Conservation (phyloP, 2,329 filamentous ascomycete species). For the Colletotrichum tamarilloi region DNA sequence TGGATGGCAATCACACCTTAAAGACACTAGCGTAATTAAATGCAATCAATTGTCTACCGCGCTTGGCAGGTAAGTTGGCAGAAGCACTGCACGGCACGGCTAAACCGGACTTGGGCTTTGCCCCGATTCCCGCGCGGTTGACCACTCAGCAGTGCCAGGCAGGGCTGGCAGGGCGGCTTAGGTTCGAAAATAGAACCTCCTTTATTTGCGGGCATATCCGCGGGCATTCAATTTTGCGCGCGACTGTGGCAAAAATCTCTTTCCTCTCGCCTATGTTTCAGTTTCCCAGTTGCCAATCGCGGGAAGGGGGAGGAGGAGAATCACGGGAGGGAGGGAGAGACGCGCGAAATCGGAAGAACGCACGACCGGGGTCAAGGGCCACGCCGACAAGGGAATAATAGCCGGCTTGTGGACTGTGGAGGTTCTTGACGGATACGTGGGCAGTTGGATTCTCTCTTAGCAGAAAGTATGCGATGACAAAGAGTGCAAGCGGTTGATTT, state of each 20-base stretch:
- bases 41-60: conserved; percentile 5
- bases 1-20: neutral
- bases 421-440: neutral
- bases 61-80: neutral
- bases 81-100: neutral
- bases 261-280: conserved; percentile 14
- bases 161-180: neutral
- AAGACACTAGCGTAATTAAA: neutral
- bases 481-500: neutral
- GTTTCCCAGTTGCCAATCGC: neutral
- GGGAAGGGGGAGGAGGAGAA: conserved; percentile 3
- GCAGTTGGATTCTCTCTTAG: neutral
- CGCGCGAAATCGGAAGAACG: neutral
- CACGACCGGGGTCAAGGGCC: conserved; percentile 13
- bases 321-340: neutral
- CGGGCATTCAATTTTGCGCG: neutral
- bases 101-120: neutral
- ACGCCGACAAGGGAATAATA: neutral
- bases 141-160: neutral
- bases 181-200: conserved; percentile 11
- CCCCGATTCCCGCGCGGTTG: conserved; percentile 13
- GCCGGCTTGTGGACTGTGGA: conserved; percentile 1
- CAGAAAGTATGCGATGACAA: neutral
- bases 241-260: conserved; percentile 17
- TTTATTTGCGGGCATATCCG: conserved; percentile 8